phyloP scores from a whole-genome alignment of 352 stramenopile genomes.

The Thalassiosira hispida region DNA sequence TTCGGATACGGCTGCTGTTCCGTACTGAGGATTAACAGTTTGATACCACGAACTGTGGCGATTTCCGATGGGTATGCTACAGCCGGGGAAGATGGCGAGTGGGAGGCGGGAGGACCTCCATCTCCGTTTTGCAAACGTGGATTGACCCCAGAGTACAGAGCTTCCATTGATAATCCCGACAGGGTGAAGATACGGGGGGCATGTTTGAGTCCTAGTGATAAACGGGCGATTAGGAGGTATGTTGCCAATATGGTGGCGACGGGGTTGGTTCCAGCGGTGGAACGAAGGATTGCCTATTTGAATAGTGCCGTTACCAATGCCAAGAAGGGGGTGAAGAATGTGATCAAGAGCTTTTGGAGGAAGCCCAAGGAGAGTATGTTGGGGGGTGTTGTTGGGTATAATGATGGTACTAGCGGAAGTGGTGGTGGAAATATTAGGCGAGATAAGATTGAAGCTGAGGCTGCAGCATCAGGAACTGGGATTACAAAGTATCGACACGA shows the following conservation, averaged over 20 bases:
- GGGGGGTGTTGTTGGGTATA: constrained; percentile 1
- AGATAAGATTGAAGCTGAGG: neutral
- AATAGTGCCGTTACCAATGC: constrained; percentile 81
- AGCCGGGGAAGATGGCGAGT: constrained; percentile 24
- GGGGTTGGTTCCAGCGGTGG: constrained; percentile 70
- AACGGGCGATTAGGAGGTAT: constrained; percentile 69
- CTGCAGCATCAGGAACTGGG: neutral
- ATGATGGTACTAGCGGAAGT: neutral
- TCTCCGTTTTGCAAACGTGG: constrained; percentile 30
- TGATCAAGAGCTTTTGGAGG: constrained; percentile 83
- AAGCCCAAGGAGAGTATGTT: constrained; percentile 65
- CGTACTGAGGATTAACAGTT: constrained; percentile 74
- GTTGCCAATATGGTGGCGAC: constrained; percentile 69
- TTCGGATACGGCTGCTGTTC: constrained; percentile 68
- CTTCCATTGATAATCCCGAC: no score
- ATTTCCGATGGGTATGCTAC: constrained; percentile 27
- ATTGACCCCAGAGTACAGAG: constrained; percentile 24
- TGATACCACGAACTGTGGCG: constrained; percentile 26
- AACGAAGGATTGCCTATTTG: constrained; percentile 77
- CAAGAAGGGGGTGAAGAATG: constrained; percentile 84
- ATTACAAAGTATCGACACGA: constrained; percentile 80
- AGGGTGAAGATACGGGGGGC: constrained; percentile 59
- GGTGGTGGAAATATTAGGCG: constrained; percentile 9
- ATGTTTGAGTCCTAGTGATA: constrained; percentile 72
- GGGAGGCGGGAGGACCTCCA: constrained; percentile 33